These are phyloP conservation scores for Friedmanniomyces simplex DNA, from an alignment of 495 filamentous ascomycete species.

Conservation along the genomic window DNA sequence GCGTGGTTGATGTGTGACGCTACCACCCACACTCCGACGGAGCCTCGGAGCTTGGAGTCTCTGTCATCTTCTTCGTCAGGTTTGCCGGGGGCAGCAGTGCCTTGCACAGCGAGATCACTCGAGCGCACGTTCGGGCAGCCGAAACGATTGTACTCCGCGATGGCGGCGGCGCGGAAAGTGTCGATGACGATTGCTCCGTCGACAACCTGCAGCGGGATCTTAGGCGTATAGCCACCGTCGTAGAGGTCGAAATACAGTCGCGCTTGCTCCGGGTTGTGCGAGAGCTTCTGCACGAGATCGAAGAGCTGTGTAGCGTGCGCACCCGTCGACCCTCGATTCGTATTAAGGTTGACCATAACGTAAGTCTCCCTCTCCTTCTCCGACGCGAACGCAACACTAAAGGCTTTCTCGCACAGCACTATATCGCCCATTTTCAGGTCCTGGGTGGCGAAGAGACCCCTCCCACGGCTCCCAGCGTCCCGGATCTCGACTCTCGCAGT, in stretches of 20 bases:
- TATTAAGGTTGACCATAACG: neutral
- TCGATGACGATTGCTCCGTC: neutral
- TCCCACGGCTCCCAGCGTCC: slow-evolving; percentile 1
- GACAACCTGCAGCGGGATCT: neutral
- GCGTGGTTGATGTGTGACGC: slow-evolving; percentile 6
- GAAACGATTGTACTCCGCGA: neutral
- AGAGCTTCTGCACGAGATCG: neutral
- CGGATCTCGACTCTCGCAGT: neutral
- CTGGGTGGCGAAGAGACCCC: slow-evolving; percentile 5
- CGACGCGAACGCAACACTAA: neutral
- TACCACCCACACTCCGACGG: slow-evolving; percentile 1
- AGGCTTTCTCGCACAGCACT: slow-evolving; percentile 12
- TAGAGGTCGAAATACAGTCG: neutral
- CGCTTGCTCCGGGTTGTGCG: neutral
- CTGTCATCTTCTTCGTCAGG: neutral
- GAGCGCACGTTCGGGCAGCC: neutral
- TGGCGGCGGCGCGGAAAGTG: neutral
- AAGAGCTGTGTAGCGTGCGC: neutral
- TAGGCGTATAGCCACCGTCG: neutral
- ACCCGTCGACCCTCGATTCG: neutral
- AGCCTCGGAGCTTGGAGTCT: neutral
- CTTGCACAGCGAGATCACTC: neutral
- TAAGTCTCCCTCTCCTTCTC: neutral
- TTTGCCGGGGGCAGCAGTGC: neutral
- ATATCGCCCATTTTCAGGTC: slow-evolving; percentile 6